phyloP scores from a whole-genome alignment of 176 grass and related monocot species.

The Hordeum marinum region DNA sequence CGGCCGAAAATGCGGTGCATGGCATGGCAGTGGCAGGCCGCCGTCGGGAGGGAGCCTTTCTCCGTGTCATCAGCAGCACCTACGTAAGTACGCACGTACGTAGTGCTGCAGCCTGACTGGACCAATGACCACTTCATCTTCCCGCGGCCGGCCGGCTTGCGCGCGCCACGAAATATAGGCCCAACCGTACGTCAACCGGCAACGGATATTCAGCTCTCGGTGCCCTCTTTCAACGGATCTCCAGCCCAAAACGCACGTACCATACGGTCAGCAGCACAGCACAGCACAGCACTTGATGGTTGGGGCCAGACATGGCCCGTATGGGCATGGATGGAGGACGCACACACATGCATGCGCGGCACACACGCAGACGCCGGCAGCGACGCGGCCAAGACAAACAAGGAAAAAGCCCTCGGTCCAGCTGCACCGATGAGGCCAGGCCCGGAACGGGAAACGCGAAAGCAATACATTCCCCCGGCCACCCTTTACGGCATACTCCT shows the following conservation, averaged over 20 bases:
- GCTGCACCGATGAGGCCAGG: neutral
- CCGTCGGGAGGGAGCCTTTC: neutral
- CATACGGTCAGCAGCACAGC: neutral
- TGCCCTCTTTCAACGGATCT: too few relatives aligned
- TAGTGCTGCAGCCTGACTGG: neutral
- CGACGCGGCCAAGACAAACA: neutral
- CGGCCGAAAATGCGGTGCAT: neutral
- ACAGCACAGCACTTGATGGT: neutral
- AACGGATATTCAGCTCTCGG: neutral
- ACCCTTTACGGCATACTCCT: neutral
- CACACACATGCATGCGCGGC: too few relatives aligned
- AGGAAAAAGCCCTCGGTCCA: neutral
- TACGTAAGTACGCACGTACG: too few relatives aligned
- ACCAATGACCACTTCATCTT: neutral
- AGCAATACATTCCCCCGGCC: neutral
- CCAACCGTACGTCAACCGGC: neutral
- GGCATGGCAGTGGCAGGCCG: neutral
- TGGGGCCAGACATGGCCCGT: neutral
- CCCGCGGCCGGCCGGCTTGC: neutral
- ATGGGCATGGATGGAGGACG: neutral
- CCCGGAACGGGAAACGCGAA: constrained; percentile 27
- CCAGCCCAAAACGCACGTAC: neutral
- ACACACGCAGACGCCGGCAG: neutral
- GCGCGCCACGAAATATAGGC: neutral
- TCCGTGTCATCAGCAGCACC: neutral